These are phyloP conservation scores for Phaffia tasmanica DNA, from an alignment of 768 basidiomycete species.

Conservation along the genomic window DNA sequence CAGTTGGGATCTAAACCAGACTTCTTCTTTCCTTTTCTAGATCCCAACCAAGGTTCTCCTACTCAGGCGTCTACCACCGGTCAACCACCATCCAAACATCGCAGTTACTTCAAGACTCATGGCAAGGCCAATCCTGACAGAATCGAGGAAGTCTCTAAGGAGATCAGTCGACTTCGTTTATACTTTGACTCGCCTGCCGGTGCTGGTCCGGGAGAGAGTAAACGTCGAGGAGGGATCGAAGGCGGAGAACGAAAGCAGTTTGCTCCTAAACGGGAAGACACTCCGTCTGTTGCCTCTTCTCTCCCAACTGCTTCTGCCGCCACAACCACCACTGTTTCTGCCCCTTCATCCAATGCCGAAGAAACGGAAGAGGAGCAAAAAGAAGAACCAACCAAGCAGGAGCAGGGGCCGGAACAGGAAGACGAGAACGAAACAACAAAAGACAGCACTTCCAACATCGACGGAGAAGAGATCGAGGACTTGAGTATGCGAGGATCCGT, in stretches of 20 bases:
- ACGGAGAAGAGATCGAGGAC: slow-evolving; percentile 4
- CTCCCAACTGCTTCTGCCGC: neutral
- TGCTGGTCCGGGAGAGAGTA: slow-evolving; percentile 29
- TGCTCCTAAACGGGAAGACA: too few species aligned
- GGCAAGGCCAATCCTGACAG: slow-evolving; percentile 28
- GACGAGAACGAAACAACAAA: slow-evolving; percentile 18
- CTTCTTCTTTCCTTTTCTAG: too few species aligned
- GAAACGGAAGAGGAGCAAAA: slow-evolving; percentile 19
- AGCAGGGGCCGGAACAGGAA: slow-evolving; percentile 10
- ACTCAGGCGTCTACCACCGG: too few species aligned
- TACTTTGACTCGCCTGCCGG: slow-evolving; percentile 41
- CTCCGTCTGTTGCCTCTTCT: slow-evolving; percentile 1
- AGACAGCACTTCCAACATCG: neutral
- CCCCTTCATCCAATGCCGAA: slow-evolving; percentile 9
- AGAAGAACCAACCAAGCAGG: slow-evolving; percentile 12
- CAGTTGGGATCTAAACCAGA: too few species aligned
- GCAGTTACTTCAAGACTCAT: slow-evolving; percentile 31
- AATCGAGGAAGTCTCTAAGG: slow-evolving; percentile 20
- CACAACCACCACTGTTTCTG: slow-evolving; percentile 5
- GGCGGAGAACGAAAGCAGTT: slow-evolving; percentile 10
- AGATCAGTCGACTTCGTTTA: slow-evolving; percentile 40
- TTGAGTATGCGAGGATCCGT: too few species aligned
- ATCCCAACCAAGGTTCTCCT: too few species aligned
- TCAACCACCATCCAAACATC: too few species aligned
- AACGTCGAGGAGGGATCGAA: slow-evolving; percentile 24